A percentile compares a stretch with the other conserved stretches of the same genome.
Conservation (phyloP, 2,329 filamentous ascomycete species). For the Hypoxylon sp. region DNA sequence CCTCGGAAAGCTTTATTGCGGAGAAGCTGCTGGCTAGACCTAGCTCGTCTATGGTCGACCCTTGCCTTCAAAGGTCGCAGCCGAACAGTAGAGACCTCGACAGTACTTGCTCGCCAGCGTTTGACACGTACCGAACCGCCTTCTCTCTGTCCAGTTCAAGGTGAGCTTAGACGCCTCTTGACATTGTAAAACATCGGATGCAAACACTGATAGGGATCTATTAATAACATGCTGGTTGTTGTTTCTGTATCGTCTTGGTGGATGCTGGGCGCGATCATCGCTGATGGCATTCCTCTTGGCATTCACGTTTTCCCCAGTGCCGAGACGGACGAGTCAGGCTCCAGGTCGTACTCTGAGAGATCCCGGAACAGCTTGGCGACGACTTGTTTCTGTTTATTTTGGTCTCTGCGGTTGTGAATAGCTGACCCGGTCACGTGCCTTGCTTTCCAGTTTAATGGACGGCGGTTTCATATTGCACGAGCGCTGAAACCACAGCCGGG, state of each 20-base stretch:
- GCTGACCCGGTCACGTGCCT: constrained; percentile 35
- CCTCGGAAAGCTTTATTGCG: constrained; percentile 2
- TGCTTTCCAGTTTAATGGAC: constrained; percentile 27
- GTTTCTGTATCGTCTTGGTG: constrained; percentile 37
- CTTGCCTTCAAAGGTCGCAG: constrained; percentile 6
- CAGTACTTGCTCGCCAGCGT: not conserved
- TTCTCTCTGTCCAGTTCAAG: constrained; percentile 9
- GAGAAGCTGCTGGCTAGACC: constrained; percentile 6
- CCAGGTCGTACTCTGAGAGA: constrained; percentile 10
- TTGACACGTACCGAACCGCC: not conserved
- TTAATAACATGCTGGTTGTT: constrained; percentile 27
- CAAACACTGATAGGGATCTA: constrained; percentile 19
- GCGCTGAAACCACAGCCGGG: constrained; percentile 38
- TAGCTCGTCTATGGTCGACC: constrained; percentile 4
- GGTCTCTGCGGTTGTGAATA: constrained; percentile 20
- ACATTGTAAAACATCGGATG: constrained; percentile 1
- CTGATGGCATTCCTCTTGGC: constrained; percentile 27
- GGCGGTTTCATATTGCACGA: constrained; percentile 38
- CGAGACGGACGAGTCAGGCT: constrained; percentile 19
- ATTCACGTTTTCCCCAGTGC: constrained; percentile 13
- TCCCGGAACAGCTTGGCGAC: constrained; percentile 32
- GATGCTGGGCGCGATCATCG: constrained; percentile 37
- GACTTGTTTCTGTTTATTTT: constrained; percentile 35
- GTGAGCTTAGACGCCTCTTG: not conserved
- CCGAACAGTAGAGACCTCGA: constrained; percentile 13